A percentile compares a stretch with the other conserved stretches of the same genome.
phyloP scores from a whole-genome alignment of 1,284 basidiomycete genomes.

The Cutaneotrichosporon daszewskae region DNA sequence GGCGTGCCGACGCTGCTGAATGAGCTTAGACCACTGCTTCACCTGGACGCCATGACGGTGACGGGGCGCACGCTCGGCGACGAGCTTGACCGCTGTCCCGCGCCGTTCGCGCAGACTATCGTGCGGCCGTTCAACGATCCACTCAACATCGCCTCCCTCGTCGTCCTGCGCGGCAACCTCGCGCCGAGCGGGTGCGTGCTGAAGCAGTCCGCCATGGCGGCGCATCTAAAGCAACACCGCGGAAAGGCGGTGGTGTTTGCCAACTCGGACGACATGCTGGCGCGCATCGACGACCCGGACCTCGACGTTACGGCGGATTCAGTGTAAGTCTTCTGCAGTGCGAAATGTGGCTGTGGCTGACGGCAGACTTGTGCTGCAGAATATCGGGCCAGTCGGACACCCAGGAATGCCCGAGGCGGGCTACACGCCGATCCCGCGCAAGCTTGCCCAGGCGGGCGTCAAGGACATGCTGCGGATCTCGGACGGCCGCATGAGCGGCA shows the following conservation, averaged over 20 bases:
- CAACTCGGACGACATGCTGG: constrained; percentile 30
- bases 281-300: constrained; percentile 34
- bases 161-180: constrained; percentile 41
- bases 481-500: constrained; percentile 45
- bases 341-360: background rate
- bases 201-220: constrained; percentile 38
- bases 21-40: constrained; percentile 27
- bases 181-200: constrained; percentile 38
- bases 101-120: constrained; percentile 31
- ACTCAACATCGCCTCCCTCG: constrained; percentile 27
- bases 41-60: constrained; percentile 37
- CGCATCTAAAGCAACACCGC: constrained; percentile 23
- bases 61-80: constrained; percentile 43
- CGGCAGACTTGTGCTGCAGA: constrained; percentile 35
- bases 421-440: constrained; percentile 42
- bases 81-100: constrained; percentile 27
- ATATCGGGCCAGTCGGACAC: constrained; percentile 40
- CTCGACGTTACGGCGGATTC: constrained; percentile 28
- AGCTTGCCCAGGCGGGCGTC: constrained; percentile 37
- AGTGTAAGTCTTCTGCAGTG: constrained; percentile 16
- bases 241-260: constrained; percentile 39
- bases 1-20: constrained; percentile 44
- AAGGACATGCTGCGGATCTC: constrained; percentile 44
- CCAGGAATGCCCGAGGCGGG: constrained; percentile 48
- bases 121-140: constrained; percentile 35